Base-by-base conservation (phyloP, 257 asterid species). In the Primulina huaijiensis region DNA sequence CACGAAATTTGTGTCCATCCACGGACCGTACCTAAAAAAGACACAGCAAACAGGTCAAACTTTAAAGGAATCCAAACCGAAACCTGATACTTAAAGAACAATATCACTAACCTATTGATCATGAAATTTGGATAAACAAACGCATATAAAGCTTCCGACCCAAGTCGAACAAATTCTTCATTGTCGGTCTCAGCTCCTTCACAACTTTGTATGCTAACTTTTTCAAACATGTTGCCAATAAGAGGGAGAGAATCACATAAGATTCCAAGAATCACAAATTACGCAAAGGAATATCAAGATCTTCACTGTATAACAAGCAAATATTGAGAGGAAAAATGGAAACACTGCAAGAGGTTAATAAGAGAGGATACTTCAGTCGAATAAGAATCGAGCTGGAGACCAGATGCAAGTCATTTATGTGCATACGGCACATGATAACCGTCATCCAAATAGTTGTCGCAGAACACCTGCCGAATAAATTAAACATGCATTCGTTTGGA, bases 1-100 rank as follows among this genome's bases (percentile, higher is more conserved):
- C 23, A 84, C 95, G 3, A 90, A 87, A 71, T 92, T 92, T 31
- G 98, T 89, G 79, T 92, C 98, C 97, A 92, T 88, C 98, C 98
- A 92, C 35, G 97, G 97, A 62, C 96, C 98, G 23, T 92, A 92
- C 79, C 98, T 92, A 76, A 9, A 69, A 58, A 68, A 69, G 14
- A 23, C 21, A 58, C 21, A 53, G 60, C 25, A 5, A 17, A 23
- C 20, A 65, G 43, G 20, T 59, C 7, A 58, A 27, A 65, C 6
- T 17, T 55, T 20, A 71, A 8, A 61, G 33, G n/a, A 14, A 21
- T 2, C 21, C 40, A 7, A 64, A 65, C 23, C 17, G 29, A 34
- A 23, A 20, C 2, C 1, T 30, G 17, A 21, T 11, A 38, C 16
- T 27, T 2, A 33, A 20, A 6, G 14, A 20, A 31, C 64, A 30